Conservation (phyloP, 2,329 filamentous ascomycete genomes). For the Huntiella moniliformis region DNA sequence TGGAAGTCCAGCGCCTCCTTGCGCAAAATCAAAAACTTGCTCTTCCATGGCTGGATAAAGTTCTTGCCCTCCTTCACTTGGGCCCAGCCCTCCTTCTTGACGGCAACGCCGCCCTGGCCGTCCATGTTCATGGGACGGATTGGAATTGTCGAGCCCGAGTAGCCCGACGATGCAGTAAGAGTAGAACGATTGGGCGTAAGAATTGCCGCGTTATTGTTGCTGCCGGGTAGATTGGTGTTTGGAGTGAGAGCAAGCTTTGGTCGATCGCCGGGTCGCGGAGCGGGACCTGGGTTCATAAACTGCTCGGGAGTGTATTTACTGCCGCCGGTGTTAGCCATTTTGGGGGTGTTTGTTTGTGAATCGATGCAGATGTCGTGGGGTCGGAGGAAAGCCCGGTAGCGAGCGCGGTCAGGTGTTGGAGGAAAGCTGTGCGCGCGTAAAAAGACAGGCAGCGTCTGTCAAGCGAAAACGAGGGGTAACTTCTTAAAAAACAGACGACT, state of each 20-base stretch:
- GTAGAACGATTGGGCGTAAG: constrained; percentile 48
- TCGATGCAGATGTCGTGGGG: background rate
- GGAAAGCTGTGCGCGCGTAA: too few relatives aligned
- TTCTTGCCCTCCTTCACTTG: constrained; percentile 81
- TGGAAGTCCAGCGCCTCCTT: constrained; percentile 89
- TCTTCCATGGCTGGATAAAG: constrained; percentile 72
- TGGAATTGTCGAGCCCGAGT: constrained; percentile 53
- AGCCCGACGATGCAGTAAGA: constrained; percentile 36
- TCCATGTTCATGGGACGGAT: constrained; percentile 43
- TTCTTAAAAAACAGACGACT: too few relatives aligned
- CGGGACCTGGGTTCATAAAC: constrained; percentile 95
- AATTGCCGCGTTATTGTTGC: constrained; percentile 54
- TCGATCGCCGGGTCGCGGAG: constrained; percentile 69
- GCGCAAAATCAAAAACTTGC: constrained; percentile 77
- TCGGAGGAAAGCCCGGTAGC: too few relatives aligned
- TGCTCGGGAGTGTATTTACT: constrained; percentile 28
- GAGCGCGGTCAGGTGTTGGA: too few relatives aligned
- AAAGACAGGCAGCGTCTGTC: too few relatives aligned
- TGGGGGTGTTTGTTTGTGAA: background rate
- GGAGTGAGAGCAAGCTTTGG: constrained; percentile 67
- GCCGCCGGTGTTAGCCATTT: constrained; percentile 11
- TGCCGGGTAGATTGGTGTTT: constrained; percentile 54
- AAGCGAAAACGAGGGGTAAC: too few relatives aligned
- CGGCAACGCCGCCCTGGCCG: constrained; percentile 46
- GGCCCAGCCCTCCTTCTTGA: constrained; percentile 68